Evolutionary conservation across 176 grass and related monocot genomes (phyloP), one percentile per base, ranked within the genome.

Genomic region (Aechmea fasciata): DNA sequence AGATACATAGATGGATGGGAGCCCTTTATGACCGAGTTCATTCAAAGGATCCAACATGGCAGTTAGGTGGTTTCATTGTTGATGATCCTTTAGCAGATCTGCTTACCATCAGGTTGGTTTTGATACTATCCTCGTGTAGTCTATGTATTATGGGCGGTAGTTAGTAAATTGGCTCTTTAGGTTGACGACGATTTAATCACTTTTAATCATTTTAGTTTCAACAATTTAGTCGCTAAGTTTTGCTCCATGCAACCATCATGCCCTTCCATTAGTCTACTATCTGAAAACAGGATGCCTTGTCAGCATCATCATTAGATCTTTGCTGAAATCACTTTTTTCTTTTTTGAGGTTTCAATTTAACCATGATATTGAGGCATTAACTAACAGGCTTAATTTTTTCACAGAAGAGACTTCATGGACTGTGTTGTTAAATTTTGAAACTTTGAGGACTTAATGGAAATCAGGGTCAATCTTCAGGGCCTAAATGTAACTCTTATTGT

Each of bases 51-150:
- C 86, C 86, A 3, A 93, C 84, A 50, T 99, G 94, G 94, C 82
- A 93, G 64, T 87, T 99, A 68, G 87, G 87, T 73, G 94, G 94
- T 66, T 99, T 93, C 75, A 84, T 99, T 73, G 84, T 87, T 78
- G 90, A 99, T 85, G 82, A 99, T 66, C 90, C 94, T 57, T 89
- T 82, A 64, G 57, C 84, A 29, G 87, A 99, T 73, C 24, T 85
- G 49, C 80, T 78, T 69, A 82, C 77, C 47, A 93, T 99, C 83
- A 93, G 86, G 90, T 99, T 70, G 76, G 33, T 5, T 63, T 63
- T 74, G 10, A 50, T 61, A 13, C 51, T 73, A 49, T 57, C 28
- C n/a, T 85, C 11, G 7, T 47, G 52, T 26, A 14, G 18, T 11
- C 11, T 69, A 4, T 48, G 33, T 41, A 41, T 41, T 41, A 41